Percentiles rank a stretch among this genome's conserved stretches.
phyloP scores from a whole-genome alignment of 2,329 filamentous ascomycete species.

The Fusarium incarnatum region DNA sequence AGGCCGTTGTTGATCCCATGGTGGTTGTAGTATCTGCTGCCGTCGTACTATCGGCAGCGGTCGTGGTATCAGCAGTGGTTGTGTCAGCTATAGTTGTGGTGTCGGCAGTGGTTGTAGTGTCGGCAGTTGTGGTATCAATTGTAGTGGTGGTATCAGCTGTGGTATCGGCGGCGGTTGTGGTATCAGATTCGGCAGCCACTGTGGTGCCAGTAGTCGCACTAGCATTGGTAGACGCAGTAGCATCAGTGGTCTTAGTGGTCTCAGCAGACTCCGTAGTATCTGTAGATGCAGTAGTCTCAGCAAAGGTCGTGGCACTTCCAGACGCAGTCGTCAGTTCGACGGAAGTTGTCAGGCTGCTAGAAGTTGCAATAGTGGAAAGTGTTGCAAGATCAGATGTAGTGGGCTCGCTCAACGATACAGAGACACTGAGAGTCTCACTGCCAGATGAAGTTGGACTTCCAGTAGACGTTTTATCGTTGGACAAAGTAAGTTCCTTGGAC shows the following conservation, averaged over 20 bases:
- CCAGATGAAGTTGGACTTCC: background rate
- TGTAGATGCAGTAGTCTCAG: background rate
- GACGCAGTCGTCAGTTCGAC: background rate
- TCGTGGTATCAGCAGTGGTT: background rate
- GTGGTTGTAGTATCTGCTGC: background rate
- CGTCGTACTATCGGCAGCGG: background rate
- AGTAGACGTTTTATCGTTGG: background rate
- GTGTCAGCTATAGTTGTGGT: too few species aligned
- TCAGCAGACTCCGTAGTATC: background rate
- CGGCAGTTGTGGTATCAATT: too few species aligned
- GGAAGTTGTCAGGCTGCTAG: background rate
- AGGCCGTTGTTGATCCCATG: background rate
- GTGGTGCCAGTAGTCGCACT: too few species aligned
- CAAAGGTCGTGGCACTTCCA: background rate
- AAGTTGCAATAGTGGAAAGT: background rate
- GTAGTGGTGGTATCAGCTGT: rapidly evolving
- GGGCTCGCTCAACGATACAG: background rate
- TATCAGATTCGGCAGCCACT: too few species aligned
- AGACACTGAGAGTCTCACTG: background rate
- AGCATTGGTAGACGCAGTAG: too few species aligned
- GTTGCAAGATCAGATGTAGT: background rate
- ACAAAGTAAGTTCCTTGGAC: rapidly evolving
- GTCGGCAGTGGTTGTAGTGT: too few species aligned
- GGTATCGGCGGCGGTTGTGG: too few species aligned
- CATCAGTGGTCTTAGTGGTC: too few species aligned